A percentile compares a stretch with the other conserved stretches of the same genome.
Conservation (phyloP, 805 yeast genomes). For the Yarrowia sp. region DNA sequence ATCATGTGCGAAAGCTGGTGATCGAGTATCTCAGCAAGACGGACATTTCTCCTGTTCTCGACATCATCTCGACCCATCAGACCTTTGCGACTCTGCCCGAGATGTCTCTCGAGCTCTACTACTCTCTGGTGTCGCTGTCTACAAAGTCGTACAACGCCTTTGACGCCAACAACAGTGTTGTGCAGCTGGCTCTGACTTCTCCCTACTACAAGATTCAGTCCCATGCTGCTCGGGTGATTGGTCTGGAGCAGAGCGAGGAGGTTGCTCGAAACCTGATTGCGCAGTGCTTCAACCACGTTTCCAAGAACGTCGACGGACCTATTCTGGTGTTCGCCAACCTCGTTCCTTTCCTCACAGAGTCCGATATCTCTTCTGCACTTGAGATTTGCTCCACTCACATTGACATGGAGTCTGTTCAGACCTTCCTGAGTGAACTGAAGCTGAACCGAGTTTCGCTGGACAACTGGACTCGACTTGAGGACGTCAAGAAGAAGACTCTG, state of each 20-base stretch:
- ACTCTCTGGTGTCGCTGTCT: conserved; percentile 17
- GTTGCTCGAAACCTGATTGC: background rate
- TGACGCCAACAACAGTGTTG: conserved; percentile 10
- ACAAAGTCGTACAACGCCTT: conserved; percentile 1
- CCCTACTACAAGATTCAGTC: conserved; percentile 16
- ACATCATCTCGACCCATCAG: conserved; percentile 38
- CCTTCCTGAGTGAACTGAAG: background rate
- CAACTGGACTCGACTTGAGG: background rate
- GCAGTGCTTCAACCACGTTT: background rate
- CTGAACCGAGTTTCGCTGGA: conserved; percentile 2
- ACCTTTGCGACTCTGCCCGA: background rate
- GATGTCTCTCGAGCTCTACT: conserved; percentile 1
- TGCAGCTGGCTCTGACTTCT: conserved; percentile 8
- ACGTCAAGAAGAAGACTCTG: conserved; percentile 11
- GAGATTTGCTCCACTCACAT: background rate
- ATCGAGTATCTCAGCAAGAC: conserved; percentile 31
- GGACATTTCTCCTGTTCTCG: conserved; percentile 33
- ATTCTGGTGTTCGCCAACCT: conserved; percentile 5
- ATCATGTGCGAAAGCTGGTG: conserved; percentile 44
- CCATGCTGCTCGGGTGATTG: conserved; percentile 1
- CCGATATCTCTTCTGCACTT: background rate
- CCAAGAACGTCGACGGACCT: conserved; percentile 7
- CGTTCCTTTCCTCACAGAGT: background rate
- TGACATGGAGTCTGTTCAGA: background rate
- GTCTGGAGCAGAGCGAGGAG: conserved; percentile 1